Percentiles rank a stretch among this genome's conserved stretches.
Conservation (phyloP, 1,284 basidiomycete species). For the Athelia sp. region DNA sequence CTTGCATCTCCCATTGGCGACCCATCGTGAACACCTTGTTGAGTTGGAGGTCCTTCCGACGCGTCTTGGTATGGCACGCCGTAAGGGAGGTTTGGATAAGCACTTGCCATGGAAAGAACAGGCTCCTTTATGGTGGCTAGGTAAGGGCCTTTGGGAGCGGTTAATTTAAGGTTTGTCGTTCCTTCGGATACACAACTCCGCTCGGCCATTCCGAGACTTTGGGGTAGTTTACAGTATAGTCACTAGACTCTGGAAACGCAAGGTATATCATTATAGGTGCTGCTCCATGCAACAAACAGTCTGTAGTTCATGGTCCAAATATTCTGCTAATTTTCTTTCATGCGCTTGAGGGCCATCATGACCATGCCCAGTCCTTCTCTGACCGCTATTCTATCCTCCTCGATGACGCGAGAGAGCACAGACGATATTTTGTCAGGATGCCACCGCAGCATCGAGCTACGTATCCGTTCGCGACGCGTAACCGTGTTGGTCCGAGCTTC, state of each 20-base stretch:
- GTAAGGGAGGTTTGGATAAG: not conserved
- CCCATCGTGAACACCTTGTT: not conserved
- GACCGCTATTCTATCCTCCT: conserved; percentile 33
- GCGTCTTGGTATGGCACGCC: not conserved
- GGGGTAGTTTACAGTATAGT: too few relatives aligned
- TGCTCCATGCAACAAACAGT: too few relatives aligned
- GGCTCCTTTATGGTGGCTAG: not conserved
- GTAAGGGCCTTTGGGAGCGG: too few relatives aligned
- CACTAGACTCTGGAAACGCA: too few relatives aligned
- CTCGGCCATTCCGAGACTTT: too few relatives aligned
- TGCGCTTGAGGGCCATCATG: not conserved
- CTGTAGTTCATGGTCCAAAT: too few relatives aligned
- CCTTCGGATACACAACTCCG: too few relatives aligned
- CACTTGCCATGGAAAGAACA: not conserved
- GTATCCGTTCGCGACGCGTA: conserved; percentile 47
- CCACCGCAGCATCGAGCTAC: conserved; percentile 60
- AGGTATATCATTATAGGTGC: too few relatives aligned
- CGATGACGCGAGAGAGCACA: conserved; percentile 44
- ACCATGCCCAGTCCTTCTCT: not conserved
- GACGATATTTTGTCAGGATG: conserved; percentile 68
- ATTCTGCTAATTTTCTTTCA: not conserved
- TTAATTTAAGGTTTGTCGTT: too few relatives aligned
- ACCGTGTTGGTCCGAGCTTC: conserved; percentile 32
- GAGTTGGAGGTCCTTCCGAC: not conserved
- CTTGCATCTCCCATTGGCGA: not conserved